Evolutionary conservation across 2,329 filamentous ascomycete species (phyloP).

Genomic region (Aspergillus neoniger): DNA sequence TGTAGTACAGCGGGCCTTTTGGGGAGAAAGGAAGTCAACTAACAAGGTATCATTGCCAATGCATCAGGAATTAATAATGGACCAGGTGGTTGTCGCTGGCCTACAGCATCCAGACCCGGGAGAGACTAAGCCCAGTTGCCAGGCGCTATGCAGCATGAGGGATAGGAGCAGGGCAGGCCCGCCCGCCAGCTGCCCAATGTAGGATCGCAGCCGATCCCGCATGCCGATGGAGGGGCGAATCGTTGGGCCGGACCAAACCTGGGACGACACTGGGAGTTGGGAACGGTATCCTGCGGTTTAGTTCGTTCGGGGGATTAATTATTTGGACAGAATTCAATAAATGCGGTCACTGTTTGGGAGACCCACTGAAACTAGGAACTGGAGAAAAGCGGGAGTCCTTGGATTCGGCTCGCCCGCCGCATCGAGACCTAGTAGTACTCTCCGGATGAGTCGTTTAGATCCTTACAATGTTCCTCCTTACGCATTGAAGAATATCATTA

Average conservation of each 20-base stretch:
- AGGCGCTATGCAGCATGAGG: background rate
- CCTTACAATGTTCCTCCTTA: no score
- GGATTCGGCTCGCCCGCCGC: background rate
- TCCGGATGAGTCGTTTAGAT: background rate
- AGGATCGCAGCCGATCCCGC: constrained; percentile 16
- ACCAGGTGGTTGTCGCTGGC: background rate
- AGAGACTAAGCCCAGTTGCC: background rate
- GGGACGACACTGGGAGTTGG: background rate
- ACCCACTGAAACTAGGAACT: background rate
- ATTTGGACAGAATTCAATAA: background rate
- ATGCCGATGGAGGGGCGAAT: constrained; percentile 8
- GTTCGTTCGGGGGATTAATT: background rate
- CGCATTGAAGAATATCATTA: no score
- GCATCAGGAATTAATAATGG: background rate
- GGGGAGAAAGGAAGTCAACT: background rate
- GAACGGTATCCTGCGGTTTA: background rate
- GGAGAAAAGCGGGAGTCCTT: background rate
- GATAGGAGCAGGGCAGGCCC: background rate
- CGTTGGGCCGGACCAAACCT: background rate
- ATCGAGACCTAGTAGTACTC: background rate
- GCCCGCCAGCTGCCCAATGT: constrained; percentile 18
- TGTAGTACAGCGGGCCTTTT: background rate
- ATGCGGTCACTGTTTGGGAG: background rate
- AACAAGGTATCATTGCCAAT: background rate
- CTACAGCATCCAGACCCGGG: background rate